Evolutionary conservation across 805 yeast genomes (phyloP), one percentile per base, ranked within the genome.

Genomic region (Schwanniomyces vanrijiae): DNA sequence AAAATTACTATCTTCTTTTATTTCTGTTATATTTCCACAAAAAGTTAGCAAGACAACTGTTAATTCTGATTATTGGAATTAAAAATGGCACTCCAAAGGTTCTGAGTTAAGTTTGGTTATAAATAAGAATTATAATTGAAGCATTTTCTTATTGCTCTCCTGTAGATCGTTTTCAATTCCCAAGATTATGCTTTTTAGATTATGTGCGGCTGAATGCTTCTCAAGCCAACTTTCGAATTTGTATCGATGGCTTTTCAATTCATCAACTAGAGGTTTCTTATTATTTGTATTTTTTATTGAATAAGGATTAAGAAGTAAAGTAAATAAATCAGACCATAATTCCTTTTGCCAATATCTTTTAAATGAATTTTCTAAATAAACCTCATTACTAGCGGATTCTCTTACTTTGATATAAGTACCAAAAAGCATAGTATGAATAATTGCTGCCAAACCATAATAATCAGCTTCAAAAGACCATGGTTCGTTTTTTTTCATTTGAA

Each of bases 391-490:
- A 4, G 47, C 56, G 5, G 50, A 31, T 41, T 60, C 58, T 1
- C 60, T 61, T 0, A 80, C 71, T 41, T 77, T 78, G 24, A 90
- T 83, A 46, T 76, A 75, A 11, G 74, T 69, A 0, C 95, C 95
- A 69, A 83, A 90, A 14, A 90, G 68, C 75, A 90, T 66, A 0
- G 83, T 76, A 56, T 90, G 92, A 2, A 89, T 69, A 0, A 87
- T 78, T 28, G 82, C 78, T 0, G 96, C 97, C 16, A 88, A 51
- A 0, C 96, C 96, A 61, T 78, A 86, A 60, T 89, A 89, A 65
- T 90, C 97, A 3, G 85, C 83, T 59, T 90, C 90, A 57, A 77
- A 88, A 2, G 80, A 78, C 95, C 96, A 90, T 0, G 86, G 77
- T 43, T 71, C 58, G 3, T 76, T 69, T 3, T 76, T 64, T 45